Evolutionary conservation across 208 protist genomes (phyloP), one percentile per base, ranked within the genome.

Genomic region (Trypanosoma cruzi): DNA sequence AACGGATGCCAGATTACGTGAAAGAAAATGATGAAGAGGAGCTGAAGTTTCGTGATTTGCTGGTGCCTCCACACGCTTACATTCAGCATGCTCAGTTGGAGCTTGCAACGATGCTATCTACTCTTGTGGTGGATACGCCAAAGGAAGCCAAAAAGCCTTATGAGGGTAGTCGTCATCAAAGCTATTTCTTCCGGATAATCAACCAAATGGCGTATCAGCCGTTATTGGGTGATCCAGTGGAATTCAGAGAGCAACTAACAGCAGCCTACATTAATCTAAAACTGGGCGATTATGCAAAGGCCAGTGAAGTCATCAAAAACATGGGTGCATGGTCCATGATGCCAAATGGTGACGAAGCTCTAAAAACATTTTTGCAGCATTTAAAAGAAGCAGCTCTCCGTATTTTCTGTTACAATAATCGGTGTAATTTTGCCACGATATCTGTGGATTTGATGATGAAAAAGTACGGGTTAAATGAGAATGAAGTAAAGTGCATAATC

Each of bases 131-230:
- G 28, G 86, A 90, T 68, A 86, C 88, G 29, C 68, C 80, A 40
- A 79, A 81, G 42, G 88, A 96, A 62, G 86, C 88, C 36, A 82
- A 89, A 65, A 93, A 86, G 37, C 91, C 91, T 46, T 93, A 93
- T 70, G 86, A 94, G 64, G 73, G 68, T 22, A 91, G 71, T 49
- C 79, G 80, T 54, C 80, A 88, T 64, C 75, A 85, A 68, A 65
- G 75, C 32, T 90, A 88, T 75, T 92, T 96, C 53, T 88, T 89
- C 80, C 74, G 81, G 46, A 72, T 81, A 29, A 64, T 94, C 36
- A 82, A 73, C 42, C 80, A 83, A 48, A 75, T 78, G 31, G 44
- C 64, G 16, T 78, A 79, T 60, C 62, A 73, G 24, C 61, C 73
- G 59, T 73, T 93, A 24, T 69, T 81, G 56, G 84, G 90, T 31